These are phyloP conservation scores for Warburgia ugandensis DNA, from an alignment of 164 flowering plant genomes.

Conservation along the genomic window DNA sequence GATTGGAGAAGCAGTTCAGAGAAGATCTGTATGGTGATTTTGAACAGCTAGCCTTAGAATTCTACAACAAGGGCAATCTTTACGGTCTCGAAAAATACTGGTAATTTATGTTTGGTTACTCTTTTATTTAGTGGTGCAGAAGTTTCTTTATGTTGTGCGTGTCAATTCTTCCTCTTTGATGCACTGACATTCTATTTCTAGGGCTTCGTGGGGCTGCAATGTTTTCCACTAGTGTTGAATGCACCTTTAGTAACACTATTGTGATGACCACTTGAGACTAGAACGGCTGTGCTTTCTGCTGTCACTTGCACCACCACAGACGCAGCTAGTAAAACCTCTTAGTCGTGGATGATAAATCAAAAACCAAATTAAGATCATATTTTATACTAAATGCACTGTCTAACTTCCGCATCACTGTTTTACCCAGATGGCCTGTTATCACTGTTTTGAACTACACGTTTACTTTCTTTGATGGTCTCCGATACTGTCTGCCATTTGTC, in stretches of 20 bases:
- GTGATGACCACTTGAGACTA: too few relatives aligned
- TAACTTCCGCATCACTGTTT: too few relatives aligned
- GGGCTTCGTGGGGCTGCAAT: neutral
- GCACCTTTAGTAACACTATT: too few relatives aligned
- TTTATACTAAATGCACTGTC: too few relatives aligned
- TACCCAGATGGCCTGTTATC: too few relatives aligned
- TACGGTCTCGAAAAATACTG: conserved; percentile 97
- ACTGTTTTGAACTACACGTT: too few relatives aligned
- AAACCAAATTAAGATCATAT: too few relatives aligned
- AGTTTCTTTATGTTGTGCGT: neutral
- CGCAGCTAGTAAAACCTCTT: neutral
- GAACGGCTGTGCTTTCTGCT: too few relatives aligned
- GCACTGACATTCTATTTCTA: neutral
- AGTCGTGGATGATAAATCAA: too few relatives aligned
- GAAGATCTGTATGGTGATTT: conserved; percentile 78
- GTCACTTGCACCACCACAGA: neutral
- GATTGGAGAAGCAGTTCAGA: conserved; percentile 84
- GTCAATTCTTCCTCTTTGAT: neutral
- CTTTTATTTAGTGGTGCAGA: neutral
- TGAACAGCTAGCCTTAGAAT: conserved; percentile 70
- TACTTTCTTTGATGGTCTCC: neutral
- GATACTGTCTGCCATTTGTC: neutral
- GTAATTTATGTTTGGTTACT: conserved; percentile 27
- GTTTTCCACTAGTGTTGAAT: too few relatives aligned
- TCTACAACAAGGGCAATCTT: conserved; percentile 73